Percentiles rank a stretch among this genome's conserved stretches.
Evolutionary conservation across 148 eudicot species (phyloP).

Genomic region (Fagopyrum homotropicum): DNA sequence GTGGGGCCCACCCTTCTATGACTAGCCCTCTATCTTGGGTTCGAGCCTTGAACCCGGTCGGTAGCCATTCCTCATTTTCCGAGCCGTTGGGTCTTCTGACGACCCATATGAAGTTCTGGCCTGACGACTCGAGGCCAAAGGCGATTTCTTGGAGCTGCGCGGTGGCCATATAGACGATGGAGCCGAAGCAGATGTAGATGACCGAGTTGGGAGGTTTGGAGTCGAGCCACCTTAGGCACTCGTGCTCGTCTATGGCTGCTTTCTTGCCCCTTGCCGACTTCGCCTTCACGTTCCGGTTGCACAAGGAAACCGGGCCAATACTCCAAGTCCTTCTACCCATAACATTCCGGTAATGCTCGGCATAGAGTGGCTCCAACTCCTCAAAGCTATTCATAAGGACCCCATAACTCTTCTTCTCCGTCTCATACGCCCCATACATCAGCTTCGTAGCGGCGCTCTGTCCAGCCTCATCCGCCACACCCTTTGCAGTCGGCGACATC

Average conservation of each 20-base stretch:
- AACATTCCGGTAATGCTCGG: slow-evolving; percentile 15
- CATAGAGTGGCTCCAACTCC: slow-evolving; percentile 23
- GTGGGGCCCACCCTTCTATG: slow-evolving; percentile 26
- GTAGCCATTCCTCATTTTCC: not conserved
- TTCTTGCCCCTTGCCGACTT: slow-evolving; percentile 14
- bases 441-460: not conserved
- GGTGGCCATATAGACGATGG: not conserved
- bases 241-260: slow-evolving; percentile 8
- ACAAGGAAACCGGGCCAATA: slow-evolving; percentile 29
- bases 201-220: slow-evolving; percentile 20
- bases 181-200: slow-evolving; percentile 18
- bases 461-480: not conserved
- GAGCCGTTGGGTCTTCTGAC: not conserved
- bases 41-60: slow-evolving; percentile 8
- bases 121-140: slow-evolving; percentile 15
- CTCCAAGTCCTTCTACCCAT: slow-evolving; percentile 22
- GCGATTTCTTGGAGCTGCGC: slow-evolving; percentile 21
- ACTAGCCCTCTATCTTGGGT: slow-evolving; percentile 9
- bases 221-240: slow-evolving; percentile 16
- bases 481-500: not conserved
- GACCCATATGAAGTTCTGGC: slow-evolving; percentile 20
- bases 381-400: slow-evolving; percentile 29
- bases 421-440: not conserved
- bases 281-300: slow-evolving; percentile 4
- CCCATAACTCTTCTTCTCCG: slow-evolving; percentile 11